Evolutionary conservation across 495 filamentous ascomycete species (phyloP), one percentile per base, ranked within the genome.

Genomic region (Collariella sp.): DNA sequence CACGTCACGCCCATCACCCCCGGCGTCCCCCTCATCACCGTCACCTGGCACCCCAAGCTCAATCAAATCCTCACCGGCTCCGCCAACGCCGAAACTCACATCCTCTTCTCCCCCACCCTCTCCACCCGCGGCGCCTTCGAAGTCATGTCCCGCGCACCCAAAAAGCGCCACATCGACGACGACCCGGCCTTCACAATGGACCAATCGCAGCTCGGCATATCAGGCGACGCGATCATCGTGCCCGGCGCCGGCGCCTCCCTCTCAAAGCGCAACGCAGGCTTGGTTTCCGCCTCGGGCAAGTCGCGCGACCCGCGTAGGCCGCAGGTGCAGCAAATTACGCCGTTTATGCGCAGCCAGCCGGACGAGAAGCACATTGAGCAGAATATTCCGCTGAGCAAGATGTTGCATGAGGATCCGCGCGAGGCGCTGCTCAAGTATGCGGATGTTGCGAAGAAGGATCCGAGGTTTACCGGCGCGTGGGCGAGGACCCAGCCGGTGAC

Each of bases 51-150:
- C 63, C 75, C 87, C 20, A 94, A 89, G 67, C 81, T 98, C 51
- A 97, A 98, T 64, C 93, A 98, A 65, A 96, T 98, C 57, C 68
- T 97, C 56, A 95, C 91, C 2, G 91, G 91, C 51, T 96, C 91
- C 38, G 87, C 88, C 36, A 93, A 95, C 62, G 83, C 84, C 45
- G 87, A 91, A 68, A 86, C 86, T 5, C 91, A 90, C 64, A 79
- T 96, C 29, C 83, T 98, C 50, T 98, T 91, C 73, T 91, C 86
- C 67, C 93, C 94, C 16, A 81, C 71, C 24, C 83, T 81, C 52
- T 98, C 93, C 4, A 77, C 69, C 7, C 83, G 81, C 62, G 93
- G 93, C 44, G 93, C 89, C 0, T 81, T 85, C n/a, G 79, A 86
- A 46, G 84, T 96, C 54, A 90, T 98, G 86, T 87, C 86, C 52